Evolutionary conservation across 345 rosid genomes (phyloP).

Genomic region (Luvunga scandens): DNA sequence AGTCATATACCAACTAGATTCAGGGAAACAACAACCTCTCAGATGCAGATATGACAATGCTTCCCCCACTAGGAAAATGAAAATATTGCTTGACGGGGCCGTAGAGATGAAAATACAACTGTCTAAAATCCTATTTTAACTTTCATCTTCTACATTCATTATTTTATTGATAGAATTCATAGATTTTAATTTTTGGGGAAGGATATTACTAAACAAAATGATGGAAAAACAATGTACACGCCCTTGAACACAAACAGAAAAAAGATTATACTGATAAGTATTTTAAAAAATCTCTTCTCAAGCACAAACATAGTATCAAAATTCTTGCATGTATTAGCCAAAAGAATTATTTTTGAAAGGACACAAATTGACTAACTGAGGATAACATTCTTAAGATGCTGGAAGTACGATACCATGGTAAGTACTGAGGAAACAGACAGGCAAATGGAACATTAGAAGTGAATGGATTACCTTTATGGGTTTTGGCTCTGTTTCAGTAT

Average conservation of each 20-base stretch:
- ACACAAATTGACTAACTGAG: not conserved
- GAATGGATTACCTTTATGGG: slow-evolving; percentile 45
- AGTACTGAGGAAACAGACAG: not conserved
- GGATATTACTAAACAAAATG: not conserved
- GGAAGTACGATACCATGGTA: not conserved
- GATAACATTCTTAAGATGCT: not conserved
- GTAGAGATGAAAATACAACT: not conserved
- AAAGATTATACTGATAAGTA: not conserved
- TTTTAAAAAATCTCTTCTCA: not conserved
- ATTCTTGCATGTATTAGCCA: not conserved
- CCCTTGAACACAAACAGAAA: not conserved
- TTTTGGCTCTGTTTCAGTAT: slow-evolving; percentile 46
- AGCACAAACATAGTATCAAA: not conserved
- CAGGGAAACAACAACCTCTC: not conserved
- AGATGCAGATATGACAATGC: not conserved
- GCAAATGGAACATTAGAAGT: not conserved
- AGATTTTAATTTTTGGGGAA: not conserved
- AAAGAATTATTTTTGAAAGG: not conserved
- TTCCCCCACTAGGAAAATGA: not conserved
- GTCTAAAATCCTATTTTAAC: not conserved
- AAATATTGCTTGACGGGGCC: not conserved
- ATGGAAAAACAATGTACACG: not conserved
- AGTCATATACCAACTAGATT: not conserved
- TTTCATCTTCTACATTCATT: not conserved
- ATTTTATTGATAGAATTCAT: not conserved